A percentile compares a stretch with the other conserved stretches of the same genome.
Evolutionary conservation across 306 rosid genomes (phyloP).

Genomic region (Coriaria nepalensis): DNA sequence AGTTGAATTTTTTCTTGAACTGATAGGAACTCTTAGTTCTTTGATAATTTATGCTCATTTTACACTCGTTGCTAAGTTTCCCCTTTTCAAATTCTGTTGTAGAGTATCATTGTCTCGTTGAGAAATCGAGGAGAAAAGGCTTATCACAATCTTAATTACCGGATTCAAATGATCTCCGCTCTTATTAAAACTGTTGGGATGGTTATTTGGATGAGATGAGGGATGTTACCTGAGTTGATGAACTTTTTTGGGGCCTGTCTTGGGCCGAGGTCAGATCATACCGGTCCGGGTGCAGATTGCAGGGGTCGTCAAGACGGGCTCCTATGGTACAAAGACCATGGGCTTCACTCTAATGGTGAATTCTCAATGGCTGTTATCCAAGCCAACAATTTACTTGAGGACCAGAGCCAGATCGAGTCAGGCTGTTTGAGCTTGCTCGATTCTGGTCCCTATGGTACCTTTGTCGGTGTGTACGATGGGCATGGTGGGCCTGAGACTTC

Average conservation of each 20-base stretch:
- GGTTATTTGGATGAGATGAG: conserved; percentile 42
- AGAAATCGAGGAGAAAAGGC: not conserved
- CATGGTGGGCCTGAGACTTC: conserved; percentile 49
- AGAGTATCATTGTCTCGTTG: too few relatives aligned
- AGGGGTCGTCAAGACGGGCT: conserved; percentile 34
- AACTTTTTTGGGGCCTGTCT: conserved; percentile 40
- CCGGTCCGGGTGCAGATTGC: conserved; percentile 17
- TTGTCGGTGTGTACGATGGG: conserved; percentile 42
- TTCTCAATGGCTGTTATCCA: conserved; percentile 45
- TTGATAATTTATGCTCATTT: too few relatives aligned
- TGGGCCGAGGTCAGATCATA: conserved; percentile 35
- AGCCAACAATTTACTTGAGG: conserved; percentile 49
- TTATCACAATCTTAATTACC: not conserved
- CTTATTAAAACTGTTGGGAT: conserved; percentile 13
- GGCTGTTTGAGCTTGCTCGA: conserved; percentile 33
- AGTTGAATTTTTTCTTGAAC: too few relatives aligned
- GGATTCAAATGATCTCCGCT: not conserved
- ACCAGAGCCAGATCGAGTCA: conserved; percentile 46
- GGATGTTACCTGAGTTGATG: conserved; percentile 45
- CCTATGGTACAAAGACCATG: conserved; percentile 43
- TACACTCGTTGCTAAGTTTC: too few relatives aligned
- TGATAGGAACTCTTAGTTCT: too few relatives aligned
- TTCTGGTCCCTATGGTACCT: conserved; percentile 35
- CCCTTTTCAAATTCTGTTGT: too few relatives aligned
- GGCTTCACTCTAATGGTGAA: conserved; percentile 36